phyloP scores from a whole-genome alignment of 208 protist species.

The Leptomonas seymouri region DNA sequence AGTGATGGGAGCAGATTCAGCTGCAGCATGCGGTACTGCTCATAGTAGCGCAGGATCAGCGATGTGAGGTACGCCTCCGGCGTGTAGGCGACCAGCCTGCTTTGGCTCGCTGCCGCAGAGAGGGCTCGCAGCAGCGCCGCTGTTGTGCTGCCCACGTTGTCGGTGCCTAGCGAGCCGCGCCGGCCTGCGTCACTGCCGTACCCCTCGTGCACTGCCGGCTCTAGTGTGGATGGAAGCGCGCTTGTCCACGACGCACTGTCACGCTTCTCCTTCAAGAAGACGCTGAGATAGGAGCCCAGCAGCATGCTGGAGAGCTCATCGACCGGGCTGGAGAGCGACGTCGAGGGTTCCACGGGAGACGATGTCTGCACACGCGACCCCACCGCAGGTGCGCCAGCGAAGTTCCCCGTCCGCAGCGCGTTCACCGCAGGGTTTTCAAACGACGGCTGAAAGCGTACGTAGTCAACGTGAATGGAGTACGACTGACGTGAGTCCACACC shows the following conservation, averaged over 20 bases:
- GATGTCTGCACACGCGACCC: neutral
- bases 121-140: constrained; percentile 30
- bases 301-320: constrained; percentile 25
- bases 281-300: constrained; percentile 19
- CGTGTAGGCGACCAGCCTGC: constrained; percentile 49
- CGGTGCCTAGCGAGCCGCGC: constrained; percentile 6
- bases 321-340: constrained; percentile 5
- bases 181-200: neutral
- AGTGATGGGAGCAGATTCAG: constrained; percentile 67
- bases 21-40: constrained; percentile 76
- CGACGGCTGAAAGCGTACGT: constrained; percentile 68
- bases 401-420: neutral
- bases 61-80: constrained; percentile 60
- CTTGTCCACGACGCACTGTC: neutral
- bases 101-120: constrained; percentile 31
- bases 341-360: neutral
- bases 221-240: neutral
- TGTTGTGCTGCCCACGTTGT: constrained; percentile 17
- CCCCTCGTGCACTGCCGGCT: neutral
- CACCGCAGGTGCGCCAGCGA: neutral
- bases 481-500: constrained; percentile 34
- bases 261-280: neutral
- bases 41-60: constrained; percentile 73
- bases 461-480: constrained; percentile 78
- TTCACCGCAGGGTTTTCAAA: neutral